These are phyloP conservation scores for Dioszegia crocea DNA, from an alignment of 768 basidiomycete species.

Conservation along the genomic window DNA sequence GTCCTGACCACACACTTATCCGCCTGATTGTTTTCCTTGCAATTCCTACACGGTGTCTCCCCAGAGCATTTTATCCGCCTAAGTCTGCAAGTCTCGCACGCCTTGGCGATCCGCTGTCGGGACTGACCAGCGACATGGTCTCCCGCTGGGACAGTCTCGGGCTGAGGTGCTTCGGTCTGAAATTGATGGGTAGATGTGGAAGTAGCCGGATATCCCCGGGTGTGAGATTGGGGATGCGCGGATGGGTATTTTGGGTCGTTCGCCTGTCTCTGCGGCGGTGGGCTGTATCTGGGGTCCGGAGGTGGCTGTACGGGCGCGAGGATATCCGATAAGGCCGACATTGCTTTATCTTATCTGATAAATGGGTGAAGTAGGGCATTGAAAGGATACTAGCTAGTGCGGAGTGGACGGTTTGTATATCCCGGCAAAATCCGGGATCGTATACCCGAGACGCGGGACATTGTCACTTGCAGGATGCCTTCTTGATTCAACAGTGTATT, in stretches of 20 bases:
- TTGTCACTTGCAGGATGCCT: no score
- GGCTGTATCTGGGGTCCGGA: neutral
- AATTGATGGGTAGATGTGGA: neutral
- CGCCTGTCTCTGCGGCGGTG: neutral
- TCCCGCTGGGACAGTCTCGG: neutral
- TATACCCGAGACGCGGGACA: no score
- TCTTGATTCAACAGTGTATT: no score
- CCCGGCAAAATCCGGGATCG: no score
- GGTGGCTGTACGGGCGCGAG: neutral
- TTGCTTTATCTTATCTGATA: neutral
- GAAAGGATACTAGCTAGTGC: no score
- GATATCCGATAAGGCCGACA: neutral
- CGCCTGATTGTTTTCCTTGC: neutral
- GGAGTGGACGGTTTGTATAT: no score
- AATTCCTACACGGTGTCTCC: constrained; percentile 8
- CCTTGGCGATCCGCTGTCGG: constrained; percentile 1
- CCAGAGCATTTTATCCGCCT: constrained; percentile 15
- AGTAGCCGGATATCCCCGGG: no score
- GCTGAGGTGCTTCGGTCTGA: neutral
- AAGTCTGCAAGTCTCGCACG: constrained; percentile 12
- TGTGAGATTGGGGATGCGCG: no score
- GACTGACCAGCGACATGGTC: neutral
- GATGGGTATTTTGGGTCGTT: no score
- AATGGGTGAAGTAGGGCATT: no score
- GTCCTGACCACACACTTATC: constrained; percentile 5